Evolutionary conservation across 441 rosid species (phyloP).

Genomic region (Francoa sonchifolia): DNA sequence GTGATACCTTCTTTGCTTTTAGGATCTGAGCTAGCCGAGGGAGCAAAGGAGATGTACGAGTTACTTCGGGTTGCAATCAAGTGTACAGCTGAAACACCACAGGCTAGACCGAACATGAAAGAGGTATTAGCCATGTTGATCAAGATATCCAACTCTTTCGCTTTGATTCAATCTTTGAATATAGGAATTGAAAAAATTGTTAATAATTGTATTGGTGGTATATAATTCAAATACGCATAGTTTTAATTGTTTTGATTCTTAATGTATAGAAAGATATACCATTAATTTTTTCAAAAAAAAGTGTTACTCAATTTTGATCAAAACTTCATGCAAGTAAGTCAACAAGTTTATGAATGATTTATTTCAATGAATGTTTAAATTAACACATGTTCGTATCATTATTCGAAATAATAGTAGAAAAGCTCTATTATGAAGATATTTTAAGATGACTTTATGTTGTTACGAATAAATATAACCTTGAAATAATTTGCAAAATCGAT

Average conservation of each 20-base stretch:
- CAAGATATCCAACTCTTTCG: constrained; percentile 16
- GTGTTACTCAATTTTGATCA: no score
- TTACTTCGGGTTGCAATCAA: constrained; percentile 48
- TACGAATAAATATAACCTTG: no score
- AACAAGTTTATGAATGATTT: no score
- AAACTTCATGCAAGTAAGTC: no score
- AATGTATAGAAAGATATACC: constrained; percentile 22
- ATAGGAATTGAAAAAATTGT: constrained; percentile 13
- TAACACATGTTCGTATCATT: no score
- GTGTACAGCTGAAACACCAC: constrained; percentile 71
- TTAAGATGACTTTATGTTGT: no score
- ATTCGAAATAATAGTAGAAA: no score
- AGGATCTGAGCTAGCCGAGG: constrained; percentile 50
- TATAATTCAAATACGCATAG: constrained; percentile 4
- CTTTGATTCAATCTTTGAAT: constrained; percentile 12
- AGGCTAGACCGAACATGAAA: constrained; percentile 78
- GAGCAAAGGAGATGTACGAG: constrained; percentile 54
- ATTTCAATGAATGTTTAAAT: no score
- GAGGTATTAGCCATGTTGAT: constrained; percentile 62
- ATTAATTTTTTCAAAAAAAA: background rate
- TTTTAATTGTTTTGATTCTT: constrained; percentile 26
- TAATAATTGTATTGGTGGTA: constrained; percentile 10
- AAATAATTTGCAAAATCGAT: no score
- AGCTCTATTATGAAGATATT: no score
- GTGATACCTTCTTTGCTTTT: constrained; percentile 29